Evolutionary conservation across 2,329 filamentous ascomycete species (phyloP), one percentile per base, ranked within the genome.

Genomic region (Fusarium sterilihyphosum): DNA sequence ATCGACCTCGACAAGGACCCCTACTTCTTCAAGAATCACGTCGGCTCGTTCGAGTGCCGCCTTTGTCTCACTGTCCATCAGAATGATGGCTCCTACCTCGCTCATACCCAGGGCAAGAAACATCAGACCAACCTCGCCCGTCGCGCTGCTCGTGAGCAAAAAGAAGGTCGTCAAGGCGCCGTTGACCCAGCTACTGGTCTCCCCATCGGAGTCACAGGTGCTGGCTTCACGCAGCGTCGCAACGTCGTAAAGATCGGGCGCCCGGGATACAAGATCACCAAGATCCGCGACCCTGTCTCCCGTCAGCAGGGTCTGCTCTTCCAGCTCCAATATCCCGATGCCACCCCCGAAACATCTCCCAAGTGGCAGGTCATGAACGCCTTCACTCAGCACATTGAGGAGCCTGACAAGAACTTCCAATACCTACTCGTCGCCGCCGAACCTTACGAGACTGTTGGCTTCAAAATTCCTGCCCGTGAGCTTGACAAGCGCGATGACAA

Each of bases 11-110:
- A 98, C 86, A 98, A 98, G 86, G 96, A 99, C 86, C 96, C 96
- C 0, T 99, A 98, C 90, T 98, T 98, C 88, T 99, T 99, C 92
- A 97, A 97, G 84, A 99, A 99, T 88, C 96, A 99, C 84, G 94
- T 98, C 79, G 96, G 96, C 81, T 96, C 93, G 80, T 99, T 98
- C 85, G 96, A 99, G 85, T 99, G 96, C 84, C 94, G 96, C 37
- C 92, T 99, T 46, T 99, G 96, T 81, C 88, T 99, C 33, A 99
- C 96, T 0, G 96, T 98, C 9, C 96, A 99, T 88, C 96, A 99
- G 81, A 99, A 99, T 83, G 96, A 99, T 86, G 96, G 96, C 73
- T 98, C 95, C 54, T 99, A 99, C 85, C 94, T 99, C 76, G 96
- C 96, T 4, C 96, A 99, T 85, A 99, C 96, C 8, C 96, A 99